Conservation (phyloP, 2,329 filamentous ascomycete genomes). For the Rosellinia necatrix region DNA sequence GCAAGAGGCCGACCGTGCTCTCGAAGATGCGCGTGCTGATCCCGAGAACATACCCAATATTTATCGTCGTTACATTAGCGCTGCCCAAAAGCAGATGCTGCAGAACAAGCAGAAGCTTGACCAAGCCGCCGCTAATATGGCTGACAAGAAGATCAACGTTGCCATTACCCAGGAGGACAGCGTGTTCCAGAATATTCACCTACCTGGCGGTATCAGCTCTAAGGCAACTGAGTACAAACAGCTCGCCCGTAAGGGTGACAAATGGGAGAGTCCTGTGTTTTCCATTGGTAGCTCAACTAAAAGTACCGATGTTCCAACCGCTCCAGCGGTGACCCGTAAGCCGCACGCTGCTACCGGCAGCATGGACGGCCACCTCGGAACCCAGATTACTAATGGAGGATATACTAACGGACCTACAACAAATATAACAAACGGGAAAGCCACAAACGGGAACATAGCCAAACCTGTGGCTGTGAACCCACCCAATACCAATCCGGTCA, state of each 20-base stretch:
- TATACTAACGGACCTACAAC: conserved; percentile 21
- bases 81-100: conserved; percentile 73
- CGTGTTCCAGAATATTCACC: conserved; percentile 82
- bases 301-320: conserved; percentile 71
- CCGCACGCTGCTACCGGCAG: conserved; percentile 37
- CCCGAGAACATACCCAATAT: conserved; percentile 79
- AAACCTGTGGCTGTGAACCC: conserved; percentile 7
- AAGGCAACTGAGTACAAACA: conserved; percentile 96
- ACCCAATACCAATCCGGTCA: not conserved
- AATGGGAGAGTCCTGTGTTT: conserved; percentile 95
- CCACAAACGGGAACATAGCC: conserved; percentile 16
- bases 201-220: conserved; percentile 86
- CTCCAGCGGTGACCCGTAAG: conserved; percentile 57
- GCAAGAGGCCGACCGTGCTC: conserved; percentile 76
- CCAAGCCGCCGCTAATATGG: conserved; percentile 57
- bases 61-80: conserved; percentile 81
- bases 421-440: not conserved
- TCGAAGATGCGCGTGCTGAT: conserved; percentile 67
- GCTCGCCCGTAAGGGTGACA: conserved; percentile 82
- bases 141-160: conserved; percentile 79
- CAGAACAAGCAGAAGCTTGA: conserved; percentile 80
- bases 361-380: conserved; percentile 21
- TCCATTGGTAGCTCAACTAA: conserved; percentile 77
- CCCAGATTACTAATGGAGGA: conserved; percentile 21
- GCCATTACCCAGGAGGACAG: conserved; percentile 87